Percentiles rank a stretch among this genome's conserved stretches.
These are phyloP conservation scores for Ogataea zsoltii DNA, from an alignment of 805 yeast genomes.

Conservation along the genomic window DNA sequence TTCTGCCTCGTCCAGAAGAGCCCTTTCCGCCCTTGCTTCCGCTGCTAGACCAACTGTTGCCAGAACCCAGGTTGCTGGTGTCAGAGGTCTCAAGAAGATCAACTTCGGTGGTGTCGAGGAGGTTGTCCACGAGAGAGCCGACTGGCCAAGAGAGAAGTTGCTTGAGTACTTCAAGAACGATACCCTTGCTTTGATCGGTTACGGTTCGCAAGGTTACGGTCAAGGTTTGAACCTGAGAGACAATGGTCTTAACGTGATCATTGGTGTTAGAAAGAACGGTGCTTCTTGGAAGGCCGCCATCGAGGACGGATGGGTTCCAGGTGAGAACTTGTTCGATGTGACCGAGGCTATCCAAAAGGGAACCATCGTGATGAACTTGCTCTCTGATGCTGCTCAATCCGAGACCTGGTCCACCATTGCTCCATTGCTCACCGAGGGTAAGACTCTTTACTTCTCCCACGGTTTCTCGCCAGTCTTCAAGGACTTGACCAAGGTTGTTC, in stretches of 20 bases:
- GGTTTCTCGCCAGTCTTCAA: slow-evolving; percentile 99
- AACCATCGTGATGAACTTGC: slow-evolving; percentile 94
- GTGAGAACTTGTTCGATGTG: slow-evolving; percentile 95
- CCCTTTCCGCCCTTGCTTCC: slow-evolving; percentile 51
- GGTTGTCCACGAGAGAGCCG: slow-evolving; percentile 96
- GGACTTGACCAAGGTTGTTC: slow-evolving; percentile 93
- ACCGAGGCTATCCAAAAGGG: slow-evolving; percentile 91
- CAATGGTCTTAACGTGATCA: slow-evolving; percentile 95
- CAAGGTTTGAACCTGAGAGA: slow-evolving; percentile 99
- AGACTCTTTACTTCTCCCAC: slow-evolving; percentile 98
- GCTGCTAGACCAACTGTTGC: slow-evolving; percentile 47
- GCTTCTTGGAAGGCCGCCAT: slow-evolving; percentile 99
- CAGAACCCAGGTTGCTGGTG: slow-evolving; percentile 49
- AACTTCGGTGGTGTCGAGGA: slow-evolving; percentile 96
- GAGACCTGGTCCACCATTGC: slow-evolving; percentile 90
- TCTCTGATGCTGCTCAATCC: slow-evolving; percentile 99
- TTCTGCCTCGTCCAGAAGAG: slow-evolving; percentile 56
- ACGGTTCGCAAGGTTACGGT: slow-evolving; percentile 99
- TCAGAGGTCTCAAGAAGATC: slow-evolving; percentile 94
- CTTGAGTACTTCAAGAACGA: slow-evolving; percentile 96
- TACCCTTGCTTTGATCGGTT: slow-evolving; percentile 96
- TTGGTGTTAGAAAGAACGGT: slow-evolving; percentile 98
- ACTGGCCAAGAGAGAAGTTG: slow-evolving; percentile 99
- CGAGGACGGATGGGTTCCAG: slow-evolving; percentile 99
- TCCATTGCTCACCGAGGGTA: slow-evolving; percentile 93